A percentile compares a stretch with the other conserved stretches of the same genome.
Evolutionary conservation across 1,284 basidiomycete genomes (phyloP).

Genomic region (Fomitopsis pinicola): DNA sequence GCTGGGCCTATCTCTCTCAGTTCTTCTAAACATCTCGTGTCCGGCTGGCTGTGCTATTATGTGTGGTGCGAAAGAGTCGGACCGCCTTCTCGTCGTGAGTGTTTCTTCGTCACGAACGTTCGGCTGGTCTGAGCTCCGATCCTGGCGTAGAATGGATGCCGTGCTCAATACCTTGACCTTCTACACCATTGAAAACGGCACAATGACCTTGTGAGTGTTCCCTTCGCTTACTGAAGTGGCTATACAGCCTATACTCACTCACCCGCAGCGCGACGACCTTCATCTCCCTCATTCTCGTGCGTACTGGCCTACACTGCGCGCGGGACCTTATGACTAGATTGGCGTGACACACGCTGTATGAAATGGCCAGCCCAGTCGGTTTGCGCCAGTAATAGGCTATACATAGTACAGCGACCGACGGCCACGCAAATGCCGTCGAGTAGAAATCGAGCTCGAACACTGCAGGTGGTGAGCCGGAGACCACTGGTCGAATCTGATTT

Average conservation of each 20-base stretch:
- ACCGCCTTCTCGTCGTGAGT: conserved; percentile 37
- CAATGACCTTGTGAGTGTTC: conserved; percentile 40
- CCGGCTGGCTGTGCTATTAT: conserved; percentile 42
- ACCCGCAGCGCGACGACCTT: background rate
- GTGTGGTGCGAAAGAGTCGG: conserved; percentile 38
- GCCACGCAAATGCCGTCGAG: too few species aligned
- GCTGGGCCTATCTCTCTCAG: conserved; percentile 45
- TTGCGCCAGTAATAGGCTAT: too few species aligned
- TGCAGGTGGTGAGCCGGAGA: background rate
- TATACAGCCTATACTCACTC: background rate
- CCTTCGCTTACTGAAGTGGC: background rate
- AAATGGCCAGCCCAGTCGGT: too few species aligned
- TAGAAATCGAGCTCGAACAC: too few species aligned
- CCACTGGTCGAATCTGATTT: background rate
- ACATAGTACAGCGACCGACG: too few species aligned
- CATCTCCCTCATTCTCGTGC: background rate
- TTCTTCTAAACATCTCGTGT: conserved; percentile 49
- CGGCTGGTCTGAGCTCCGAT: background rate
- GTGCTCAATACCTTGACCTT: conserved; percentile 45
- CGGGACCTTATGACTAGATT: too few species aligned
- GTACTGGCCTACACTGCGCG: conserved; percentile 5
- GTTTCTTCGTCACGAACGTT: background rate
- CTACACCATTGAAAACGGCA: conserved; percentile 50
- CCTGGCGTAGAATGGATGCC: conserved; percentile 34
- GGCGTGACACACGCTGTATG: too few species aligned